Evolutionary conservation across 225 moss, liverwort and hornwort species (phyloP), one percentile per base, ranked within the genome.

Genomic region (Lunularia cruciata): DNA sequence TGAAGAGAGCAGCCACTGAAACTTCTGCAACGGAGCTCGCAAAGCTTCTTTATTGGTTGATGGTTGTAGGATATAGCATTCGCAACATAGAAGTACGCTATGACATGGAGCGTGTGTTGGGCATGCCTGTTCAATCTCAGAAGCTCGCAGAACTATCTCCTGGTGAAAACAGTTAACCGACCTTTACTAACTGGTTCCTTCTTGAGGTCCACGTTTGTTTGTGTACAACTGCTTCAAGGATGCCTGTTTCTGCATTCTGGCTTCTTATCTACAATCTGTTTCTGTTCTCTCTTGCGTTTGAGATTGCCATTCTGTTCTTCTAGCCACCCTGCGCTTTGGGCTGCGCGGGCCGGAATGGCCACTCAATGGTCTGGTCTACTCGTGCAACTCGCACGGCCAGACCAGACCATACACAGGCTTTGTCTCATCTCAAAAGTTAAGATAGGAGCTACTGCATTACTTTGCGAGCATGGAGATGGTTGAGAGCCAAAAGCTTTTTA

Each of bases 1-100:
- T 92, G 1, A 95, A 95, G 88, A 85, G 83, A 64, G 88, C 90
- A 52, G 90, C 95, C 28, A 92, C 92, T 46, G 92, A 95, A 78
- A 95, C 95, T 6, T 88, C 92, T 40, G 92, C 95, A 47, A 70
- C 73, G 0, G 95, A 95, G 68, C 79, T 95, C 67, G 95, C 95
- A 36, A 88, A 88, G 79, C 85, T 95, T 59, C 84, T 95, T 8
- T 95, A 95, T 75, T 95, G 95, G 95, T 76, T 95, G 19, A 95
- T 95, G 95, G 95, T 95, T 4, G 95, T 95, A 62, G 95, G 95
- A 45, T 95, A 90, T 70, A 92, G 95, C 74, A 92, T 95, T 67
- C 74, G 95, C 38, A 95, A 95, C 39, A 95, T 95, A 69, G 95
- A 95, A 86, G 95, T 95, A 55, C 92, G 95, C 6, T 92, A 86